phyloP scores from a whole-genome alignment of 1,284 basidiomycete species.

The Austroboletus novae-zelandiae region DNA sequence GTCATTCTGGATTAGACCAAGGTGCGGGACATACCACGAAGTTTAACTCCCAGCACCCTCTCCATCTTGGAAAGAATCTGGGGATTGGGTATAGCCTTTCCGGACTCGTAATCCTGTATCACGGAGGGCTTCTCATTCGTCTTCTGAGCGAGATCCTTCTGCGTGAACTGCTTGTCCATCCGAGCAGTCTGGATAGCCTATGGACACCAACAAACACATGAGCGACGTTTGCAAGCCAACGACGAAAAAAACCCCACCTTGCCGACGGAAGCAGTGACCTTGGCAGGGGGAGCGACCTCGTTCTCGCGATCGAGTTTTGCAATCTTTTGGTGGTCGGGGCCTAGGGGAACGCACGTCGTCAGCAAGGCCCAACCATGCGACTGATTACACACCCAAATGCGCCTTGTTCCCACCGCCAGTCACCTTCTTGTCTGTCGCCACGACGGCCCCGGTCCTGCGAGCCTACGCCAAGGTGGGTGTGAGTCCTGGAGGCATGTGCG shows the following conservation, averaged over 20 bases:
- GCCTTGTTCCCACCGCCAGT: constrained; percentile 69
- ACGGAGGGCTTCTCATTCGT: constrained; percentile 90
- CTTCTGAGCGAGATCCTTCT: constrained; percentile 94
- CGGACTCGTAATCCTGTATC: constrained; percentile 87
- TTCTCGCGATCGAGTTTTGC: constrained; percentile 95
- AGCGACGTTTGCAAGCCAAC: neutral
- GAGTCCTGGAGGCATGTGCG: neutral
- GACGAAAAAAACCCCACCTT: constrained; percentile 49
- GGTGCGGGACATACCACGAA: constrained; percentile 64
- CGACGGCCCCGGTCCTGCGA: constrained; percentile 66
- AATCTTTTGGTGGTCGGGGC: constrained; percentile 90
- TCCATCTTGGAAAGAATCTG: constrained; percentile 93
- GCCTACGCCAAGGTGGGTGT: constrained; percentile 44
- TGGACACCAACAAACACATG: neutral
- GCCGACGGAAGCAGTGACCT: constrained; percentile 78
- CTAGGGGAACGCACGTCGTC: constrained; percentile 35
- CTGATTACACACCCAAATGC: constrained; percentile 54
- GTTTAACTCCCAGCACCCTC: constrained; percentile 85
- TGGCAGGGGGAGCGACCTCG: constrained; percentile 92
- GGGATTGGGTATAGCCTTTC: constrained; percentile 87
- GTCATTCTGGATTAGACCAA: neutral
- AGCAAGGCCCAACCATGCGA: neutral
- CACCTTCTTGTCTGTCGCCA: constrained; percentile 77
- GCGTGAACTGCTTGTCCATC: constrained; percentile 74
- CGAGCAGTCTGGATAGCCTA: constrained; percentile 86